phyloP scores from a whole-genome alignment of 2,329 filamentous ascomycete species.

The Fusarium vanettenii region DNA sequence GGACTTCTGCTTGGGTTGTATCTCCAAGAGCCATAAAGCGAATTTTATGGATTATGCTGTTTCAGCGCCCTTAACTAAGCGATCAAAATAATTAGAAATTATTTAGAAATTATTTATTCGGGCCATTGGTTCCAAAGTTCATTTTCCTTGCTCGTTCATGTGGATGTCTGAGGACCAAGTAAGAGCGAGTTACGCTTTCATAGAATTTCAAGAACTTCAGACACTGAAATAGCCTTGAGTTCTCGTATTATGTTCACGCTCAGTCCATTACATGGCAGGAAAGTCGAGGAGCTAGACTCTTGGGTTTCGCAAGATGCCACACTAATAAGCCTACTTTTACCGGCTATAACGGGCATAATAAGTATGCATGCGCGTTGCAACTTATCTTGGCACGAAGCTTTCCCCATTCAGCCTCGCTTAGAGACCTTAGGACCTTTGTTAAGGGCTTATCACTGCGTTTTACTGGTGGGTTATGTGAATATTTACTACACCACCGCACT shows the following conservation, averaged over 20 bases:
- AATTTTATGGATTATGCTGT: background rate
- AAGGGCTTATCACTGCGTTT: background rate
- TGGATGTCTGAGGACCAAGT: background rate
- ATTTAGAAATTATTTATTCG: background rate
- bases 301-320: background rate
- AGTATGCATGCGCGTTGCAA: background rate
- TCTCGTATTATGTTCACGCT: background rate
- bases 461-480: background rate
- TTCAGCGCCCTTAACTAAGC: background rate
- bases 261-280: background rate
- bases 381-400: background rate
- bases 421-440: background rate
- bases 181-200: background rate
- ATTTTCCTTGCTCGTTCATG: background rate
- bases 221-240: background rate
- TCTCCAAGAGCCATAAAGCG: background rate
- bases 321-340: no score
- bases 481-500: background rate
- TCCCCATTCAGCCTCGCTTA: background rate
- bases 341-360: background rate
- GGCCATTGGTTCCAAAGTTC: background rate
- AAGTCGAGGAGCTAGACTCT: background rate
- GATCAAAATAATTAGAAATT: no score
- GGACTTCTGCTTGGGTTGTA: background rate
- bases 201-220: background rate